Base-by-base conservation (phyloP, 352 stramenopile species). In the Phytophthora pinifolia region DNA sequence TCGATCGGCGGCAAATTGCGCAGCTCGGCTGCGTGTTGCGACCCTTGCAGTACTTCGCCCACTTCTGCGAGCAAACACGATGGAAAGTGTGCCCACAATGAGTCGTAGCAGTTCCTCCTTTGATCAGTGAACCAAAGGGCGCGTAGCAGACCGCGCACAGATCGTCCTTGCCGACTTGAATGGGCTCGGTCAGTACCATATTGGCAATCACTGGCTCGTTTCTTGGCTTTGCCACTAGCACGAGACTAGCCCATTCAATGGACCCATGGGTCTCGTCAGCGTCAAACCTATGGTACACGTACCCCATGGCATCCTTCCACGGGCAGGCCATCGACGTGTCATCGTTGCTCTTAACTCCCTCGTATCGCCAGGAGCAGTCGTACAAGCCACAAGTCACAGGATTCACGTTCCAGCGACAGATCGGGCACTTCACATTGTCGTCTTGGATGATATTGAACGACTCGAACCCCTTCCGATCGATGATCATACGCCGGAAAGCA, bases 311-410 rank as follows among this genome's bases (percentile, higher is more conserved):
- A 20, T n/a, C n/a, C n/a, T n/a, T n/a, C n/a, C n/a, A n/a, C n/a
- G n/a, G n/a, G n/a, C n/a, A n/a, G n/a, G n/a, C n/a, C n/a, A n/a
- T n/a, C n/a, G n/a, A n/a, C n/a, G n/a, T n/a, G n/a, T n/a, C n/a
- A n/a, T n/a, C n/a, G n/a, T n/a, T n/a, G n/a, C n/a, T 14, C 18
- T 49, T 48, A 0, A 74, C 27, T 5, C 59, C 68, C 15, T 77
- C 68, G 33, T 50, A 74, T 22, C 67, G 64, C 68, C 68, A 77
- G 9, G 38, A 36, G 22, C 68, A 77, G 35, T 65, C 47, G 41
- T 77, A 77, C 39, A 77, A 68, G 0, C 64, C 68, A 31, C 68
- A 77, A 1, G 59, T 60, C 2, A 67, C 4, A 0, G 68, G 64
- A 2, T 57, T 50, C 14, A 74, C 53, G 0, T 49, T 39, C 0